These are phyloP conservation scores for Coleophoma cylindrospora DNA, from an alignment of 2,329 filamentous ascomycete genomes.

Conservation along the genomic window DNA sequence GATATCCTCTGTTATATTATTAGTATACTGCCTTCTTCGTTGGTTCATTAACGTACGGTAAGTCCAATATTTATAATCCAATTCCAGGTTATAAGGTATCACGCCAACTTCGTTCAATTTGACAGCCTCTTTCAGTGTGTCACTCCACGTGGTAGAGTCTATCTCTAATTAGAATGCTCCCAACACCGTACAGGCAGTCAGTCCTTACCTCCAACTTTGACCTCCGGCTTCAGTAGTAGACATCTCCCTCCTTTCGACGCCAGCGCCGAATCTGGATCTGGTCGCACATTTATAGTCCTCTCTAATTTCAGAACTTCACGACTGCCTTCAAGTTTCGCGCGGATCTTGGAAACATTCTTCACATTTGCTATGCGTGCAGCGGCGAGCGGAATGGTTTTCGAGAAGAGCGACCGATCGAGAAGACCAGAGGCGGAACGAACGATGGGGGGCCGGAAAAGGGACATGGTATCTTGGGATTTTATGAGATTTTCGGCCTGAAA, in stretches of 20 bases:
- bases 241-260: conserved; percentile 55
- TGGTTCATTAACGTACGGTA: conserved; percentile 53
- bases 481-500: conserved; percentile 11
- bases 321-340: conserved; percentile 49
- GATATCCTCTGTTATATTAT: conserved; percentile 51
- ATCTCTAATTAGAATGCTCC: conserved; percentile 11
- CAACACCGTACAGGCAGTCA: background rate
- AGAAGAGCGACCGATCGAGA: conserved; percentile 81
- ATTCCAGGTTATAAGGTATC: conserved; percentile 67
- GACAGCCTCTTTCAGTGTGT: conserved; percentile 63
- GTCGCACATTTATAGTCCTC: conserved; percentile 56
- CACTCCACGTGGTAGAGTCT: conserved; percentile 74
- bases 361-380: conserved; percentile 74
- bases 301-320: conserved; percentile 65
- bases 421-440: conserved; percentile 69
- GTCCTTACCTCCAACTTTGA: conserved; percentile 44
- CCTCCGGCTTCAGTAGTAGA: conserved; percentile 50
- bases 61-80: conserved; percentile 84
- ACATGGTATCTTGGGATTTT: conserved; percentile 37
- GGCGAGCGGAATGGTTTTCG: conserved; percentile 67
- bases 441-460: conserved; percentile 70
- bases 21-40: conserved; percentile 4
- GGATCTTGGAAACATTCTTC: conserved; percentile 63
- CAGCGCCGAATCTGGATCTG: conserved; percentile 53
- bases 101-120: conserved; percentile 64